phyloP scores from a whole-genome alignment of 202 grass and related monocot genomes.

The Sporobolus alterniflorus region DNA sequence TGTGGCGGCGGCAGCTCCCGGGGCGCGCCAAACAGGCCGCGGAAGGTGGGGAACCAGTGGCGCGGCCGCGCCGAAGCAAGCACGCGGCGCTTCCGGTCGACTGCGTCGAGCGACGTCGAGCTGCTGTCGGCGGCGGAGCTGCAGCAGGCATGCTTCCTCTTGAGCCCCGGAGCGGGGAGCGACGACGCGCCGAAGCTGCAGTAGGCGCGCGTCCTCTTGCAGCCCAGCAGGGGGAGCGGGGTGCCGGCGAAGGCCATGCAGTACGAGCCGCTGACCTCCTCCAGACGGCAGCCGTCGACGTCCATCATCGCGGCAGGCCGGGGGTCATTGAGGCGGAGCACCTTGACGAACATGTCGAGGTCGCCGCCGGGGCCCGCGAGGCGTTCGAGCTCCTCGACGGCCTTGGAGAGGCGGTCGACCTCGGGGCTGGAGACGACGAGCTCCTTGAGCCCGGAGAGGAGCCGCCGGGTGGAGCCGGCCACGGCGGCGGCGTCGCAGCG shows the following conservation, averaged over 20 bases:
- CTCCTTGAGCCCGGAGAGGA: constrained; percentile 10
- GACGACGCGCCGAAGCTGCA: neutral
- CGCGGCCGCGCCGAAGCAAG: neutral
- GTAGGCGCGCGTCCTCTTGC: constrained; percentile 18
- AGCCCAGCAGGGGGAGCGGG: neutral
- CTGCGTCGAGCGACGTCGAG: neutral
- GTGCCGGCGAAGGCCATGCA: neutral
- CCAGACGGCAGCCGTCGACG: neutral
- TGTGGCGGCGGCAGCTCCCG: neutral
- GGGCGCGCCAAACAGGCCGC: neutral
- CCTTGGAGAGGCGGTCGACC: constrained; percentile 33
- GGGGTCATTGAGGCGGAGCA: constrained; percentile 9
- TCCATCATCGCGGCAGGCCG: neutral
- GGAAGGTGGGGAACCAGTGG: neutral
- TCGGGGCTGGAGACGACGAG: constrained; percentile 36
- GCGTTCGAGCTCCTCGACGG: constrained; percentile 42
- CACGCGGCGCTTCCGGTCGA: neutral
- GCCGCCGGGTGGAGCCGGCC: constrained; percentile 10
- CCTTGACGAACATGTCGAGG: constrained; percentile 37
- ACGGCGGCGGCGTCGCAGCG: constrained; percentile 24
- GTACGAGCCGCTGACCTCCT: too few relatives aligned
- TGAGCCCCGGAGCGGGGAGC: neutral
- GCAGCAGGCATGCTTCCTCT: constrained; percentile 12
- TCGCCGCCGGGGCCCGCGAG: constrained; percentile 18
- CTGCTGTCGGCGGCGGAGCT: neutral